phyloP scores from a whole-genome alignment of 805 yeast genomes.

The Candida golubevii region DNA sequence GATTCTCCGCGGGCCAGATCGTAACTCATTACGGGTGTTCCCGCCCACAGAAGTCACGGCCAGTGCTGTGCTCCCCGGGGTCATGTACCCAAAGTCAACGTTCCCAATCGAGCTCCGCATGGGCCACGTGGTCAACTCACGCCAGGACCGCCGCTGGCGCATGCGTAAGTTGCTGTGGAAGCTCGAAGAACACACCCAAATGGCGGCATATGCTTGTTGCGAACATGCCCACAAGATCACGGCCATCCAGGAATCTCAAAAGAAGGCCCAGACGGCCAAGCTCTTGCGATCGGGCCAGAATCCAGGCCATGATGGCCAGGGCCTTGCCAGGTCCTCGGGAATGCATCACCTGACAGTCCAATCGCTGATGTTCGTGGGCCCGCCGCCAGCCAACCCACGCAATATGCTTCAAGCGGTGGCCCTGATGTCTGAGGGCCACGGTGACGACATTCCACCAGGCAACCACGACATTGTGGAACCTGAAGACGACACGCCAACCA shows the following conservation, averaged over 20 bases:
- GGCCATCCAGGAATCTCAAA: slow-evolving; percentile 37
- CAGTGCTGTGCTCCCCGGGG: slow-evolving; percentile 82
- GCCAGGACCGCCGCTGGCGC: slow-evolving; percentile 73
- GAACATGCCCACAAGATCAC: slow-evolving; percentile 51
- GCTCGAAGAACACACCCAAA: slow-evolving; percentile 74
- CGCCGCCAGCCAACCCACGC: slow-evolving; percentile 12
- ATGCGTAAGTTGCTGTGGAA: slow-evolving; percentile 88
- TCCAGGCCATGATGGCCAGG: slow-evolving; percentile 4
- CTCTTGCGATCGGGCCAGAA: slow-evolving; percentile 10
- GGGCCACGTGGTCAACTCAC: slow-evolving; percentile 57
- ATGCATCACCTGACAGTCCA: slow-evolving; percentile 19
- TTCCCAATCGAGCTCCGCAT: slow-evolving; percentile 80
- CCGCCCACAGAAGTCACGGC: slow-evolving; percentile 95
- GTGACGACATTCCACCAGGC: slow-evolving; percentile 1
- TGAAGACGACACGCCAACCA: slow-evolving; percentile 13
- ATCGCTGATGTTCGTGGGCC: slow-evolving; percentile 15
- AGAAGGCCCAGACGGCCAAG: slow-evolving; percentile 12
- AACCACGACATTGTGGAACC: slow-evolving; percentile 13
- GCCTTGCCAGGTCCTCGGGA: slow-evolving; percentile 12
- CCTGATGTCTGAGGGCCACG: background rate
- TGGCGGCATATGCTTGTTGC: slow-evolving; percentile 55
- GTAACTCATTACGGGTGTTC: slow-evolving; percentile 83
- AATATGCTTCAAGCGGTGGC: slow-evolving; percentile 9
- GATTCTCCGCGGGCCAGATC: slow-evolving; percentile 74
- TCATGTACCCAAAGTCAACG: slow-evolving; percentile 79